These are phyloP conservation scores for Lodderomyces orthopsilosis DNA, from an alignment of 1,139 yeast genomes.

Conservation along the genomic window DNA sequence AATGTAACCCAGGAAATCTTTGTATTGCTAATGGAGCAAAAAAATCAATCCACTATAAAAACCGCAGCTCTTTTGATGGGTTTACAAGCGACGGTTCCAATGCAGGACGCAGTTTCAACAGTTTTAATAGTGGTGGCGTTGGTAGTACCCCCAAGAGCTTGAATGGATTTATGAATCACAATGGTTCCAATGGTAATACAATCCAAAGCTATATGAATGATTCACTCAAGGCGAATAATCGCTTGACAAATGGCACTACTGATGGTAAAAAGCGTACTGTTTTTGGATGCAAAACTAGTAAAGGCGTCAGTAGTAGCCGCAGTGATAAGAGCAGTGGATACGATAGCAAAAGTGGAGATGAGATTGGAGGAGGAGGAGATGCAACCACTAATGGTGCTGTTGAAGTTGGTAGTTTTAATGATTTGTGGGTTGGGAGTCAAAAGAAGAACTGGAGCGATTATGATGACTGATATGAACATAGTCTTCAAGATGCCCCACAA, in stretches of 20 bases:
- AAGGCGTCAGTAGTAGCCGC: neutral
- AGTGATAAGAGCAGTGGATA: neutral
- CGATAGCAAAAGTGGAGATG: neutral
- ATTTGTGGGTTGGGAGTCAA: slow-evolving; percentile 1
- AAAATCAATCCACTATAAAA: neutral
- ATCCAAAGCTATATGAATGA: neutral
- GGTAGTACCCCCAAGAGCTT: neutral
- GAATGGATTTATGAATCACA: neutral
- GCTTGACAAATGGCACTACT: neutral
- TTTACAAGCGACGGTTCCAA: neutral
- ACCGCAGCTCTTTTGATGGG: neutral
- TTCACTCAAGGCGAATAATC: neutral
- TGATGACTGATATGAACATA: slow-evolving; percentile 18
- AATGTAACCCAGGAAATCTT: neutral
- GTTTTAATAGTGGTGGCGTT: neutral
- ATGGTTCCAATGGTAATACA: neutral
- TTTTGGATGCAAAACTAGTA: neutral
- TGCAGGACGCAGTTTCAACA: neutral
- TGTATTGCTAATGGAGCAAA: neutral
- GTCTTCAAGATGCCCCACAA: neutral
- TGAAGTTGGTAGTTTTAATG: slow-evolving; percentile 2
- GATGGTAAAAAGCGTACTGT: neutral
- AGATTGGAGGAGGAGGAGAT: neutral
- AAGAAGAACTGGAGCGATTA: slow-evolving; percentile 36
- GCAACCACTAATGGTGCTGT: neutral